phyloP scores from a whole-genome alignment of 169 alveolate species.

The Plasmodium fragile region DNA sequence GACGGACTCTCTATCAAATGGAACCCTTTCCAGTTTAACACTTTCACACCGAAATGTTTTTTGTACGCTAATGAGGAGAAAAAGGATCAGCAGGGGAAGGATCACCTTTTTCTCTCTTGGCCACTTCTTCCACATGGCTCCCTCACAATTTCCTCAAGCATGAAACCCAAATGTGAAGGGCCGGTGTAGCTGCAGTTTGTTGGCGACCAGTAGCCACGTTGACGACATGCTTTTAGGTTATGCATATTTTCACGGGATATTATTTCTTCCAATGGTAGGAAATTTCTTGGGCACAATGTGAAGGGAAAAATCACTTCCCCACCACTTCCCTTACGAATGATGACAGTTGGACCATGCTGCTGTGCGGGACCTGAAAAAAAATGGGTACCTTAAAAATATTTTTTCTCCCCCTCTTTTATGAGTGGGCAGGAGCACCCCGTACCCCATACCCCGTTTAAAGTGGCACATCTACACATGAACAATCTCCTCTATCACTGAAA shows the following conservation, averaged over 20 bases:
- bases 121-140: conserved; percentile 1
- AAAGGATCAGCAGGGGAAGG: neutral
- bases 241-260: neutral
- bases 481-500: neutral
- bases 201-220: too few species aligned
- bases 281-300: neutral
- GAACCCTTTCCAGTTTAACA: conserved; percentile 20
- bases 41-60: conserved; percentile 3
- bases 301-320: neutral
- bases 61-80: conserved; percentile 1
- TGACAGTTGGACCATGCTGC: neutral
- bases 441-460: neutral
- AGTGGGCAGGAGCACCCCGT: neutral
- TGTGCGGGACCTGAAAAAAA: neutral
- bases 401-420: neutral
- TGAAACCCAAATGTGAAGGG: neutral
- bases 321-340: neutral
- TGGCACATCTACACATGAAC: neutral
- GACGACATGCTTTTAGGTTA: neutral
- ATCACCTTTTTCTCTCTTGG: neutral
- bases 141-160: neutral
- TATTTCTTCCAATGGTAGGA: neutral
- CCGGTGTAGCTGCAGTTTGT: neutral
- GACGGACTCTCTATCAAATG: neutral
- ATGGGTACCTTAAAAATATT: neutral